Conservation (phyloP, 352 stramenopile genomes). For the Pythium aristosporum region DNA sequence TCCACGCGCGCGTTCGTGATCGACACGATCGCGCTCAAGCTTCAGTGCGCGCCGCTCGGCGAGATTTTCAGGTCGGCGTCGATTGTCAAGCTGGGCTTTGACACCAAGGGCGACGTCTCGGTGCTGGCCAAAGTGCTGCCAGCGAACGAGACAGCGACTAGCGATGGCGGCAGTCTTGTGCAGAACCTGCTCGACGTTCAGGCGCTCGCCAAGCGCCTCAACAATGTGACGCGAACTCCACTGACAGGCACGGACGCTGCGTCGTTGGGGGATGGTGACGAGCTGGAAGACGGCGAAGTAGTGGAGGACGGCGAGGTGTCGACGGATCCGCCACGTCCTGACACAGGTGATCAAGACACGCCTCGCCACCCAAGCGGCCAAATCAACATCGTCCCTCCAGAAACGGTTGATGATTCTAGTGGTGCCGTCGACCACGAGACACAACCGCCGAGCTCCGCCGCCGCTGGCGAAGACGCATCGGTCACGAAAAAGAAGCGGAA, state of each 20-base stretch:
- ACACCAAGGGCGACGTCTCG: slow-evolving; percentile 62
- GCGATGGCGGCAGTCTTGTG: background rate
- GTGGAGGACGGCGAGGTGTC: background rate
- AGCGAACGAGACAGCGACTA: background rate
- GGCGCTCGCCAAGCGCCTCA: slow-evolving; percentile 30
- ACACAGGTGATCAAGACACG: background rate
- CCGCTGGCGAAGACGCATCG: background rate
- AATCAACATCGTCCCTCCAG: background rate
- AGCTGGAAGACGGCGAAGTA: slow-evolving; percentile 7
- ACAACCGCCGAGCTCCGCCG: background rate
- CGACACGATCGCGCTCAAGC: slow-evolving; percentile 53
- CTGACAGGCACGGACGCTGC: background rate
- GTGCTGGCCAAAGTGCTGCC: slow-evolving; percentile 49
- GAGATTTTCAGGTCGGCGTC: slow-evolving; percentile 44
- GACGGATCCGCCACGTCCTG: background rate
- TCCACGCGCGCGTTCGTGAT: slow-evolving; percentile 58
- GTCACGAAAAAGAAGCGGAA: slow-evolving; percentile 10
- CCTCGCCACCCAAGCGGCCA: background rate
- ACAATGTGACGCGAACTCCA: background rate
- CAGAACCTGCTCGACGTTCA: slow-evolving; percentile 55
- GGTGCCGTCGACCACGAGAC: background rate
- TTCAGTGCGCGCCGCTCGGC: slow-evolving; percentile 28
- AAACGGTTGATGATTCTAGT: background rate
- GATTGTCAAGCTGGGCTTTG: slow-evolving; percentile 75
- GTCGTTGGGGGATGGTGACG: background rate